phyloP scores from a whole-genome alignment of 2,329 filamentous ascomycete genomes.

The Catunica adiposa region DNA sequence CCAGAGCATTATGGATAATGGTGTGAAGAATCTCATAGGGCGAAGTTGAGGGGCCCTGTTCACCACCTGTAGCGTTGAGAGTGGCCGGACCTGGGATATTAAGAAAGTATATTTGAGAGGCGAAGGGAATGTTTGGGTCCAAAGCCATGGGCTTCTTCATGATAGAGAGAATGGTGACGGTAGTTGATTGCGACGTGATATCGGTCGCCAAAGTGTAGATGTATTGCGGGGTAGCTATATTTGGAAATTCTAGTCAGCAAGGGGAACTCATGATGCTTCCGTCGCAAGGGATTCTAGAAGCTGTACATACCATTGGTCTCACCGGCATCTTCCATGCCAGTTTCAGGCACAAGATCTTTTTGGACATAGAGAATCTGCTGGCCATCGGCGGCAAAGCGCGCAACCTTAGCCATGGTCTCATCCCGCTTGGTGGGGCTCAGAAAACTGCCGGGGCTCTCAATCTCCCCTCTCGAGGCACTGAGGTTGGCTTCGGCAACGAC shows the following conservation, averaged over 20 bases:
- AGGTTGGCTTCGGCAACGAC: constrained; percentile 57
- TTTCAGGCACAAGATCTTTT: constrained; percentile 52
- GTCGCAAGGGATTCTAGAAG: not conserved
- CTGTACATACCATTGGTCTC: constrained; percentile 27
- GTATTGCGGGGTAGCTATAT: constrained; percentile 36
- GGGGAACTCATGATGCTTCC: not conserved
- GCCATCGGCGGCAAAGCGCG: constrained; percentile 74
- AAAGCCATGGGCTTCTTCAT: constrained; percentile 81
- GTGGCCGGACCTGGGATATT: constrained; percentile 73
- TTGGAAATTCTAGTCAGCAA: not conserved
- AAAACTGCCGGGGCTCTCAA: constrained; percentile 67
- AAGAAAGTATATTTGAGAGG: constrained; percentile 79
- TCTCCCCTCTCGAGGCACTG: constrained; percentile 59
- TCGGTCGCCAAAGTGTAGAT: constrained; percentile 69
- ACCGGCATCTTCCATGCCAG: constrained; percentile 33
- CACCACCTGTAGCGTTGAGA: constrained; percentile 46
- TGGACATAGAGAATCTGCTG: constrained; percentile 83
- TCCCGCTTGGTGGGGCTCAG: constrained; percentile 53
- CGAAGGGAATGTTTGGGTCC: constrained; percentile 65
- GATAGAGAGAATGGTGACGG: constrained; percentile 70
- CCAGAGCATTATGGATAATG: constrained; percentile 75
- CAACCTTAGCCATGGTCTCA: constrained; percentile 76
- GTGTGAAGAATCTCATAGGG: constrained; percentile 89
- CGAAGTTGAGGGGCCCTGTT: constrained; percentile 57
- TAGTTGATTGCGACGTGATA: constrained; percentile 63